Base-by-base conservation (phyloP, 2,329 filamentous ascomycete genomes). In the Hypoxylon sp. region DNA sequence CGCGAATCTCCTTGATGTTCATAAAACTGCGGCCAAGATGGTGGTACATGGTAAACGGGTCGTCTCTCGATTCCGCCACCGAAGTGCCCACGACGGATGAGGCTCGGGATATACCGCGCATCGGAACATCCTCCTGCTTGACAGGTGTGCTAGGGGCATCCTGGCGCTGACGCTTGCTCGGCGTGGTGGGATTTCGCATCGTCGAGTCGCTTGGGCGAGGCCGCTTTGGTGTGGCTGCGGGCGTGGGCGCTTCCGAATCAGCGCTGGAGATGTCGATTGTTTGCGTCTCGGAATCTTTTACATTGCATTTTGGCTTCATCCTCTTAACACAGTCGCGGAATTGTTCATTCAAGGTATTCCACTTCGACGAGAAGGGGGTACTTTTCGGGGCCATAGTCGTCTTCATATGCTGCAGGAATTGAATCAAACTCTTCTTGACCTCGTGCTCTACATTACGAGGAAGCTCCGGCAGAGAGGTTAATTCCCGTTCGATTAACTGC, bases 371-470 rank as follows among this genome's bases (percentile, higher is more conserved):
- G 34, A 76, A 86, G 1, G 79, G 74, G 4, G 81, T 79, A 39
- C 83, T 82, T 19, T 84, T 79, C 5, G 91, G 77, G 0, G 87
- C 79, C 0, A 79, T 77, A 0, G 87, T 79, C 0, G 79, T 77
- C 4, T 83, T 80, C 0, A 92, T 80, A 0, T 80, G 72, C 0
- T 80, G 77, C 0, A 85, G 83, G 63, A 94, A 89, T 0, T 78
- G 79, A 11, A 81, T 79, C 0, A 94, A 74, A 10, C 87, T 85
- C 1, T 84, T 83, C 19, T 84, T 83, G 0, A 96, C 83, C 8
- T 88, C 86, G 0, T 88, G 80, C n/a, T 88, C 84, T 0, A 93
- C 85, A 44, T 93, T 91, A 0, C 80, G 77, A 0, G 90, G 89
- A 0, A 91, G 84, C 37, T 92, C 89, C 0, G 91, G 91, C 0